Conservation (phyloP, 2,329 filamentous ascomycete genomes). For the Fulvia fulva region DNA sequence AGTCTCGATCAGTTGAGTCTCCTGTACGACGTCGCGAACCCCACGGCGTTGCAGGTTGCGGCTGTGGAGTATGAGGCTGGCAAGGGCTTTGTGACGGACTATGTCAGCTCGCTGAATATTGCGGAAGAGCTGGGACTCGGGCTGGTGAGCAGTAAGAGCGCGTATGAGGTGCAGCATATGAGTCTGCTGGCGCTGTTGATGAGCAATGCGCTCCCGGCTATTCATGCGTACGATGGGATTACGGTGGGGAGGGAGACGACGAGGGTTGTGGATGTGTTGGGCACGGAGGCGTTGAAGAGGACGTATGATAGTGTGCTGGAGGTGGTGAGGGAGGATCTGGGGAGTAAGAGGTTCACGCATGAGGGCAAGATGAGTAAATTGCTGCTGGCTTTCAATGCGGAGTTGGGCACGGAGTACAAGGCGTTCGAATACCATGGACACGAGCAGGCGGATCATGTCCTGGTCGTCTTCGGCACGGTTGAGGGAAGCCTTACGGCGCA, state of each 20-base stretch:
- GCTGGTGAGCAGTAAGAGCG: conserved; percentile 77
- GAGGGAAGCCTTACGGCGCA: conserved; percentile 84
- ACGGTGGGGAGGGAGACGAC: conserved; percentile 78
- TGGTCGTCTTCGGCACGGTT: conserved; percentile 89
- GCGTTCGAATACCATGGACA: conserved; percentile 94
- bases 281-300: conserved; percentile 64
- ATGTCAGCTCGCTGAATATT: conserved; percentile 72
- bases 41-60: conserved; percentile 87
- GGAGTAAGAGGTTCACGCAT: conserved; percentile 59
- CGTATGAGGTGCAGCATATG: conserved; percentile 94
- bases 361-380: conserved; percentile 69
- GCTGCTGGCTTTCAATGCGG: conserved; percentile 74
- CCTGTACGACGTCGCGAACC: conserved; percentile 86
- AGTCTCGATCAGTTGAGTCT: conserved; percentile 87
- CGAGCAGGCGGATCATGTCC: conserved; percentile 69
- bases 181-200: conserved; percentile 80
- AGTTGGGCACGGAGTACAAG: conserved; percentile 88
- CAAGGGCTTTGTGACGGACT: conserved; percentile 79
- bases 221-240: conserved; percentile 76
- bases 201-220: conserved; percentile 71
- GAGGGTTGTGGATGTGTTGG: conserved; percentile 75
- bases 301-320: conserved; percentile 65
- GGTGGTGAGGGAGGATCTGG: conserved; percentile 51
- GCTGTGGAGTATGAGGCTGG: conserved; percentile 74
- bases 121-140: conserved; percentile 88